Evolutionary conservation across 495 filamentous ascomycete genomes (phyloP).

Genomic region (Penicillium daleae): DNA sequence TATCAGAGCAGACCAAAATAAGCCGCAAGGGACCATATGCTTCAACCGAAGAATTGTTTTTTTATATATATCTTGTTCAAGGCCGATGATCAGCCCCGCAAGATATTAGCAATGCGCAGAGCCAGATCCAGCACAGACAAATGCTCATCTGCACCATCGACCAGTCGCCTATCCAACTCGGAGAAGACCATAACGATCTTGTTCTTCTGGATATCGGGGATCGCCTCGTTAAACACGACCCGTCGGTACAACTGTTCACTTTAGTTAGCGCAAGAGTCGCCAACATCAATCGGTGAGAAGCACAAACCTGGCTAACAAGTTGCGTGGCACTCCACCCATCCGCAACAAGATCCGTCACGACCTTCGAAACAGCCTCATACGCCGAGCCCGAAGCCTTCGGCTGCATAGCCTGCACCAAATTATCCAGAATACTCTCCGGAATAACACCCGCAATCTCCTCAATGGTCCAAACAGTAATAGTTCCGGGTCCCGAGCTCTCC

Average conservation of each 20-base stretch:
- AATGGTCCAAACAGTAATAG: slow-evolving; percentile 75
- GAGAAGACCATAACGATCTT: slow-evolving; percentile 89
- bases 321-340: slow-evolving; percentile 99
- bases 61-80: background rate
- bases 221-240: slow-evolving; percentile 79
- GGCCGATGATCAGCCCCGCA: slow-evolving; percentile 48
- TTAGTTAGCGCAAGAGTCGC: slow-evolving; percentile 11
- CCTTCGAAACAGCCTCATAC: slow-evolving; percentile 74
- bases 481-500: slow-evolving; percentile 20
- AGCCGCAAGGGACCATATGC: slow-evolving; percentile 1
- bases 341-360: slow-evolving; percentile 87
- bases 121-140: slow-evolving; percentile 84
- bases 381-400: slow-evolving; percentile 64
- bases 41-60: background rate
- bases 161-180: slow-evolving; percentile 88
- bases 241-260: slow-evolving; percentile 75
- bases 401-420: slow-evolving; percentile 75
- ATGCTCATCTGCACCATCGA: slow-evolving; percentile 98
- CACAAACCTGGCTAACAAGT: slow-evolving; percentile 71
- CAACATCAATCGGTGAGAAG: background rate
- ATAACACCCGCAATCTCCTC: slow-evolving; percentile 98
- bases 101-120: slow-evolving; percentile 75
- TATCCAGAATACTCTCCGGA: slow-evolving; percentile 70
- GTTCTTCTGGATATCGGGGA: slow-evolving; percentile 84
- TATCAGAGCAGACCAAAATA: background rate